Evolutionary conservation across 1,284 basidiomycete genomes (phyloP), one percentile per base, ranked within the genome.

Genomic region (Leccinum subatratum): DNA sequence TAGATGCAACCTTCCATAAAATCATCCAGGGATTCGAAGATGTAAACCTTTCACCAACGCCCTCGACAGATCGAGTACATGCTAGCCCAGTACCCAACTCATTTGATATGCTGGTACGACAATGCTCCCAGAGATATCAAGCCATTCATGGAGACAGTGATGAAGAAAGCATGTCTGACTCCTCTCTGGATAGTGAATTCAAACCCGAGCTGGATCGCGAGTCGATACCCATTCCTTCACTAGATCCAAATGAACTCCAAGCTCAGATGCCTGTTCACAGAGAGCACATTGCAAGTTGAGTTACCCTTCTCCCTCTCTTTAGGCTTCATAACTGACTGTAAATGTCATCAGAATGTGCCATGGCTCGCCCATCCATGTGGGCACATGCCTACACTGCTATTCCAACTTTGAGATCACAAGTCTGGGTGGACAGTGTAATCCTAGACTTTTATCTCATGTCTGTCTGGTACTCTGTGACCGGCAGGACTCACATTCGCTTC

Each of bases 311-410:
- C 16, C 37, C 16, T 39, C 37, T 7, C 16, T 39, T 16, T n/a
- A 39, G 37, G 37, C 16, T 39, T 48, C n/a, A 48, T 48, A 48
- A 48, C n/a, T 48, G 42, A 45, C 8, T 45, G 18, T 45, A 45
- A 5, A 45, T 45, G 42, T 8, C 16, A 45, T 42, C 18, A 60
- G 58, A 18, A 6, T 60, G 32, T 60, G 18, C 30, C 8, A 60
- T 60, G 58, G 58, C 58, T 60, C 32, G n/a, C 12, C 58, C 58
- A 20, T 60, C 58, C 9, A 60, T 60, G n/a, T 60, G 58, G 58
- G 58, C 58, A 60, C n/a, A 6, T 20, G 58, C 58, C 30, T 60
- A 60, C 16, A 6, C 5, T 7, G 4, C 30, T 9, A 60, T 60
- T 22, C 7, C 30, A 34, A 60, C 58, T 8, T 16, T 60, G 11